Evolutionary conservation across 2,329 filamentous ascomycete genomes (phyloP), one percentile per base, ranked within the genome.

Genomic region (Shiraia sp.): DNA sequence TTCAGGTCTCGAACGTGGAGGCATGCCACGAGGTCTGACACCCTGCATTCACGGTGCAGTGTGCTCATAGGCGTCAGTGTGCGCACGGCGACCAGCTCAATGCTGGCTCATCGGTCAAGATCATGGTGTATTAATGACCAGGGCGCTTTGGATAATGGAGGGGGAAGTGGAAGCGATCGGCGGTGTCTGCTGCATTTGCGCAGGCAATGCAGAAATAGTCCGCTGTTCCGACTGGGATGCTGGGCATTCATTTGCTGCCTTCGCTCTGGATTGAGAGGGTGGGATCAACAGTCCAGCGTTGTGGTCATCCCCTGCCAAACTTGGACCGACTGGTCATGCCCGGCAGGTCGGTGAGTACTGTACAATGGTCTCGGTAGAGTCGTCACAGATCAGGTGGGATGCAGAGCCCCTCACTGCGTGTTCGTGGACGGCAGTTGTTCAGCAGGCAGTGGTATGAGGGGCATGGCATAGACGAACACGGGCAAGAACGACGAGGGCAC

Each of bases 1-100:
- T 36, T 17, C 35, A 38, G 51, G 50, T 48, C 49, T 52, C 49
- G 57, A 56, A 55, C 42, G 38, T 35, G 41, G 33, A 43, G 37
- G 40, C 39, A 33, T 53, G 58, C 58, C 57, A 62, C 55, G 55
- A 59, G 57, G 55, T 41, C 47, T 47, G 44, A 49, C 36, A 41
- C 36, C 36, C 47, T 41, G 45, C 31, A 41, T 44, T 31, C 8
- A 8, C 37, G 42, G 43, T 42, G 47, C 40, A 39, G 38, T 25
- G 46, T 43, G 39, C 35, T 44, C 22, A 38, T 30, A 25, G 29
- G 38, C 36, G 45, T 52, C 46, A 22, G 45, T 51, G 36, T 48
- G 42, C n/a, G 19, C 45, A 41, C 51, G 47, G 45, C 49, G 39
- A 31, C 39, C 49, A 47, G 36, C 13, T 10, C 24, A 29, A 14